Percentiles rank a stretch among this genome's conserved stretches.
These are phyloP conservation scores for Fonsecaea nubica DNA, from an alignment of 2,329 filamentous ascomycete genomes.

Conservation along the genomic window DNA sequence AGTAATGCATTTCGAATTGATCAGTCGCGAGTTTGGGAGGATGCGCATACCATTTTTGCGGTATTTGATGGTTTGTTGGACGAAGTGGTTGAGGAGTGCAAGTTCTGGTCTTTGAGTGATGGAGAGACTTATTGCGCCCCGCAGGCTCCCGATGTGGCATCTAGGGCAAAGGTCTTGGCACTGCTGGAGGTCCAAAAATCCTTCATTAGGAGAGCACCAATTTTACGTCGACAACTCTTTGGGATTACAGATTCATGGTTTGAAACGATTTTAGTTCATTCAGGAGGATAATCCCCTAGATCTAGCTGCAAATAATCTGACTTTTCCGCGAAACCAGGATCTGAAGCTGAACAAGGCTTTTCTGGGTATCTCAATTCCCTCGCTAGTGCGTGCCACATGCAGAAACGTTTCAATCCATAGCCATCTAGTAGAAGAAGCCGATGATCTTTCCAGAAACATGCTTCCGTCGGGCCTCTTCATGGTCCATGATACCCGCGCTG, in stretches of 20 bases:
- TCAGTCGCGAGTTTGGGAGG: neutral
- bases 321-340: neutral
- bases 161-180: constrained; percentile 33
- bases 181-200: neutral
- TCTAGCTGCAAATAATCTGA: constrained; percentile 5
- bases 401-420: constrained; percentile 7
- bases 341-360: constrained; percentile 28
- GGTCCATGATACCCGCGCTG: constrained; percentile 99
- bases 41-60: constrained; percentile 34
- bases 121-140: constrained; percentile 14
- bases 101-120: constrained; percentile 16
- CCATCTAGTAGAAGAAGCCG: constrained; percentile 94
- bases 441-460: constrained; percentile 99
- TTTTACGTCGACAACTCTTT: neutral
- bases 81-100: constrained; percentile 22
- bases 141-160: constrained; percentile 19
- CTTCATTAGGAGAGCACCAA: neutral
- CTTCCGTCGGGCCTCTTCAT: constrained; percentile 99
- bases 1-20: constrained; percentile 12
- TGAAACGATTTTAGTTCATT: neutral
- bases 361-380: constrained; percentile 33
- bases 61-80: constrained; percentile 25
- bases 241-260: neutral
- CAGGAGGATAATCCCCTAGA: neutral
- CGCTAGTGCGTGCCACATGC: constrained; percentile 31